Evolutionary conservation across 2,329 filamentous ascomycete genomes (phyloP).

Genomic region (Volutella citrinella): DNA sequence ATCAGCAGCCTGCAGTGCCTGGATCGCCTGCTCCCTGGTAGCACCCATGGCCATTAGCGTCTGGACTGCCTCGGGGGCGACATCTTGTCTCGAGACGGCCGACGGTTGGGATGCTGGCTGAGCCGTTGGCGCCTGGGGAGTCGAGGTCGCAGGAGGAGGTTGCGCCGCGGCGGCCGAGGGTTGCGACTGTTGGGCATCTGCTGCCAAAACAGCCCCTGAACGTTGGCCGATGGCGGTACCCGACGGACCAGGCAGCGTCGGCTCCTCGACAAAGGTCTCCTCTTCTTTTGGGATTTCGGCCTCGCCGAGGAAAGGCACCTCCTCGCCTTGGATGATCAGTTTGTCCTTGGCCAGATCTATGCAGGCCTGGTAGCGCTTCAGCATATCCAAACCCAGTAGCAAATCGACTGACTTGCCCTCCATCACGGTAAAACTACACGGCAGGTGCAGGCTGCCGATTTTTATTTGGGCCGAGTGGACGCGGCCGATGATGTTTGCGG

Average conservation of each 20-base stretch:
- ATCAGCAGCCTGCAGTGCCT: slow-evolving; percentile 75
- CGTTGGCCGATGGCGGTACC: slow-evolving; percentile 85
- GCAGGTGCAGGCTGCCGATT: slow-evolving; percentile 81
- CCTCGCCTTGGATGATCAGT: slow-evolving; percentile 82
- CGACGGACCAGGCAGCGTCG: slow-evolving; percentile 77
- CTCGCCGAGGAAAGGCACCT: slow-evolving; percentile 87
- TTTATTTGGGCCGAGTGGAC: slow-evolving; percentile 95
- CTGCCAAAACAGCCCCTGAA: slow-evolving; percentile 67
- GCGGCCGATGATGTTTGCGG: slow-evolving; percentile 88
- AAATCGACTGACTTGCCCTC: slow-evolving; percentile 96
- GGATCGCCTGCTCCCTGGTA: slow-evolving; percentile 69
- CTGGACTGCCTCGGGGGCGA: slow-evolving; percentile 66
- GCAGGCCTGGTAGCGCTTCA: slow-evolving; percentile 90
- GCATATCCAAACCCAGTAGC: slow-evolving; percentile 90
- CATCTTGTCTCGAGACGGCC: slow-evolving; percentile 28
- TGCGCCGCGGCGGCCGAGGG: slow-evolving; percentile 16
- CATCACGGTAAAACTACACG: slow-evolving; percentile 98
- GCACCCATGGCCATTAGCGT: slow-evolving; percentile 78
- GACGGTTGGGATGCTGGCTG: no score
- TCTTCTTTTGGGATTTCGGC: slow-evolving; percentile 87
- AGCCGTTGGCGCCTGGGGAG: slow-evolving; percentile 25
- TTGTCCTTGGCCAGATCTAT: slow-evolving; percentile 85
- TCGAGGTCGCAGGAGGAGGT: slow-evolving; percentile 24
- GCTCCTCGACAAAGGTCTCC: slow-evolving; percentile 75
- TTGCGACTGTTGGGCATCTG: slow-evolving; percentile 19